Evolutionary conservation across 805 yeast species (phyloP).

Genomic region (Yarrowia deformans): DNA sequence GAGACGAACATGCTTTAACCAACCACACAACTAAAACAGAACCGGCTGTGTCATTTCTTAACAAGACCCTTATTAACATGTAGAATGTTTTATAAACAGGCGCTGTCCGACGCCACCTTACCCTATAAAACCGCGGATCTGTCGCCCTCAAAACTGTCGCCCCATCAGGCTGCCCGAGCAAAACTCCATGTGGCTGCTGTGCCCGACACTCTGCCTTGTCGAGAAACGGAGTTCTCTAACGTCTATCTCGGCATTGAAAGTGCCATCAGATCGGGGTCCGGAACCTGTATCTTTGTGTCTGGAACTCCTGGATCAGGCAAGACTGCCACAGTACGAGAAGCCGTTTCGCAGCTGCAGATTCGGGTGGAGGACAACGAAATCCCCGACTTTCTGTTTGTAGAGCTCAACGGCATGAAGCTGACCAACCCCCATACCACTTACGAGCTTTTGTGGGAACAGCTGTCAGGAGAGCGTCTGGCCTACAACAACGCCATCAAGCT

Average conservation of each 20-base stretch:
- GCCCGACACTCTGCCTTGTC: constrained; percentile 72
- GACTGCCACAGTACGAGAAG: constrained; percentile 91
- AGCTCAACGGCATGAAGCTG: constrained; percentile 89
- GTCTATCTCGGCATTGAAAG: constrained; percentile 72
- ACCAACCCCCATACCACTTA: constrained; percentile 82
- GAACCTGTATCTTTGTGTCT: constrained; percentile 86
- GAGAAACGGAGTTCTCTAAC: constrained; percentile 81
- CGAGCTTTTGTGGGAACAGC: constrained; percentile 79
- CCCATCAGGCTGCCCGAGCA: constrained; percentile 47
- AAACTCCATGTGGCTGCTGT: constrained; percentile 51
- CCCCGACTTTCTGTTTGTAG: constrained; percentile 71
- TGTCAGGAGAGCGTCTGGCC: constrained; percentile 62
- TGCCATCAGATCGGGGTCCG: constrained; percentile 72
- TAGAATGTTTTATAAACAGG: constrained; percentile 39
- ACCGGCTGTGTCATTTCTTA: constrained; percentile 23
- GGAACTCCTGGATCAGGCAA: constrained; percentile 99
- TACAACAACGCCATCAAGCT: constrained; percentile 69
- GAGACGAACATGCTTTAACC: not conserved
- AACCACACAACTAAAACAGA: constrained; percentile 24
- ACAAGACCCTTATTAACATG: not conserved
- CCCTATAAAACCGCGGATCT: constrained; percentile 39
- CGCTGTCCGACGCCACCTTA: constrained; percentile 15
- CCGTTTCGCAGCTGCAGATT: constrained; percentile 67
- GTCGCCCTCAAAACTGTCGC: constrained; percentile 40
- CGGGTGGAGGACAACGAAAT: constrained; percentile 53